phyloP scores from a whole-genome alignment of 345 rosid genomes.

The Geranium rotundifolium region DNA sequence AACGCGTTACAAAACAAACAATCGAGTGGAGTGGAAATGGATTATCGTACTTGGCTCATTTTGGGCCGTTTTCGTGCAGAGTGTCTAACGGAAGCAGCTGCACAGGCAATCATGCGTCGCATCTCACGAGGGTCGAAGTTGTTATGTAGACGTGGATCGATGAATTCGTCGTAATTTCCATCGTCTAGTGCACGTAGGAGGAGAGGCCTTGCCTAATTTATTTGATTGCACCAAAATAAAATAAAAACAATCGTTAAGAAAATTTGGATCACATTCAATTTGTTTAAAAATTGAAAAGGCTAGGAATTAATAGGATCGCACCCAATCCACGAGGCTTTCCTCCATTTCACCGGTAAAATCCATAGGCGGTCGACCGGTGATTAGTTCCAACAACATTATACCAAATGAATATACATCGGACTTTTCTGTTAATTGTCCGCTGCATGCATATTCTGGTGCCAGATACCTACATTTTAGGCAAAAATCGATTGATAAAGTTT shows the following conservation, averaged over 20 bases:
- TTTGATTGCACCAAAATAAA: background rate
- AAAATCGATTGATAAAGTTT: no score
- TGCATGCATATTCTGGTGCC: conserved; percentile 94
- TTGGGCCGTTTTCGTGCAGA: conserved; percentile 66
- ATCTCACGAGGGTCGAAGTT: conserved; percentile 44
- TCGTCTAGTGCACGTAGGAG: conserved; percentile 38
- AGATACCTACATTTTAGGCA: conserved; percentile 39
- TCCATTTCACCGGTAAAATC: conserved; percentile 36
- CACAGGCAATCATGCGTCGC: conserved; percentile 69
- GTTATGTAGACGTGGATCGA: conserved; percentile 52
- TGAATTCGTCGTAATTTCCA: conserved; percentile 41
- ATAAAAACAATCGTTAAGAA: background rate
- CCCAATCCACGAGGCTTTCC: conserved; percentile 83
- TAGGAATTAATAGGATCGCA: conserved; percentile 6
- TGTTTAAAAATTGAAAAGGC: background rate
- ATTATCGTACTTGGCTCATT: conserved; percentile 62
- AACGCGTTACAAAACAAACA: background rate
- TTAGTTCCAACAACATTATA: conserved; percentile 73
- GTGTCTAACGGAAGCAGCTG: conserved; percentile 60
- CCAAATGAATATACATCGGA: conserved; percentile 30
- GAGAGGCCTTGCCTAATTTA: conserved; percentile 61
- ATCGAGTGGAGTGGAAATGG: background rate
- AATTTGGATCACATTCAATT: no score
- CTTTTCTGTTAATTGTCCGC: conserved; percentile 65
- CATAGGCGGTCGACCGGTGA: conserved; percentile 65